phyloP scores from a whole-genome alignment of 1,139 yeast species.

The Suhomyces bribrorum region DNA sequence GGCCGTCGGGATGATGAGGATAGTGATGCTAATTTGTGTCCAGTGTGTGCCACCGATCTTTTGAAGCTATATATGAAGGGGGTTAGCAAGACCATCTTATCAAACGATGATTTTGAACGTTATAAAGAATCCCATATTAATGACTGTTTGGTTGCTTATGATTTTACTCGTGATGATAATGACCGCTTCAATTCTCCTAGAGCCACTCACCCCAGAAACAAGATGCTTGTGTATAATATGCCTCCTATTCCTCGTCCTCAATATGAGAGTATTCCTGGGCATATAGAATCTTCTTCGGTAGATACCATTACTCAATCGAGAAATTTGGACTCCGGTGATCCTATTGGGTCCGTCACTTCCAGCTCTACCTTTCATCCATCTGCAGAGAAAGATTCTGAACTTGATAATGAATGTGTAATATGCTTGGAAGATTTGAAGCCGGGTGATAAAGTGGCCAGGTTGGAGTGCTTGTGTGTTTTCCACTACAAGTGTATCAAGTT shows the following conservation, averaged over 20 bases:
- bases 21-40: slow-evolving; percentile 44
- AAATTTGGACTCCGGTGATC: slow-evolving; percentile 4
- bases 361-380: slow-evolving; percentile 24
- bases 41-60: slow-evolving; percentile 52
- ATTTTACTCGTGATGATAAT: slow-evolving; percentile 61
- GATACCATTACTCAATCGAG: slow-evolving; percentile 11
- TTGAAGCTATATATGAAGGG: slow-evolving; percentile 51
- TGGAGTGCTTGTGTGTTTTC: slow-evolving; percentile 92
- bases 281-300: slow-evolving; percentile 11
- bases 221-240: slow-evolving; percentile 83
- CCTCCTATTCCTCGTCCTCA: slow-evolving; percentile 54
- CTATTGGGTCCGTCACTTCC: slow-evolving; percentile 29
- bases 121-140: slow-evolving; percentile 69
- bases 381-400: slow-evolving; percentile 26
- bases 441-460: slow-evolving; percentile 86
- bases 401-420: slow-evolving; percentile 80
- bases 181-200: slow-evolving; percentile 39
- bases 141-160: slow-evolving; percentile 65
- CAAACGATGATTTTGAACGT: slow-evolving; percentile 39
- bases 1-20: slow-evolving; percentile 8
- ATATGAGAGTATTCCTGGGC: slow-evolving; percentile 34
- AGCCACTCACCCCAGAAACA: slow-evolving; percentile 51
- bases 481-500: slow-evolving; percentile 87
- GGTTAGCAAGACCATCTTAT: slow-evolving; percentile 24
- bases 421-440: slow-evolving; percentile 86